Evolutionary conservation across 371 early-diverging fungal species (phyloP), one percentile per base, ranked within the genome.

Genomic region (Mucor racemosus): DNA sequence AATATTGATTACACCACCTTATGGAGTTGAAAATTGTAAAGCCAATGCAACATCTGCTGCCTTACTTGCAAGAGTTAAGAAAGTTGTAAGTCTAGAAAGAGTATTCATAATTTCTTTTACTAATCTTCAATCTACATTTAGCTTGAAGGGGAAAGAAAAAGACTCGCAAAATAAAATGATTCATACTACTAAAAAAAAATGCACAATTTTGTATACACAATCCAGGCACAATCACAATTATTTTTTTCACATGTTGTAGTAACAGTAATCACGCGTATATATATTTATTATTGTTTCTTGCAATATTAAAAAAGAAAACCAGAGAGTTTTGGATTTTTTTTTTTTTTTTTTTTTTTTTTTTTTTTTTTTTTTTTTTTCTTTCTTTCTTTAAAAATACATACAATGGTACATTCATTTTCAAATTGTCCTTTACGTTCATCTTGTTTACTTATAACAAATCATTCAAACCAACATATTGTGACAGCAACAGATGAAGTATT

Each of bases 1-100:
- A 66, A 88, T 94, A n/a, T 70, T 87, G 19, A 91, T 94, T 64
- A 74, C 84, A 15, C 86, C 94, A 19, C 93, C 93, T 11, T 94
- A 94, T 71, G 80, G 81, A 38, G 81, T 87, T 5, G 90, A 91
- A 4, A 85, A 84, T 70, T 93, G 94, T 69, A 86, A 84, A 69
- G 88, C 89, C 15, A 86, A 86, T 64, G 41, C 58, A 6, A 69
- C 76, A 5, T 81, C 87, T 7, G 76, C 88, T 39, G 78, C 82
- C 15, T 83, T 86, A 26, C 76, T 93, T 63, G 87, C 88, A 19
- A 80, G 92, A 61, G 90, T 92, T 41, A 91, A 88, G 68, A 93
- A 92, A 84, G 92, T 92, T 75, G 90, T 88, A 86, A 55, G 82
- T 77, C 7, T 11, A 13, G 13, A 13, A 44, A 44, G 5, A 17